Evolutionary conservation across 139 green algal genomes (phyloP).

Genomic region (Tetraselmis striata): DNA sequence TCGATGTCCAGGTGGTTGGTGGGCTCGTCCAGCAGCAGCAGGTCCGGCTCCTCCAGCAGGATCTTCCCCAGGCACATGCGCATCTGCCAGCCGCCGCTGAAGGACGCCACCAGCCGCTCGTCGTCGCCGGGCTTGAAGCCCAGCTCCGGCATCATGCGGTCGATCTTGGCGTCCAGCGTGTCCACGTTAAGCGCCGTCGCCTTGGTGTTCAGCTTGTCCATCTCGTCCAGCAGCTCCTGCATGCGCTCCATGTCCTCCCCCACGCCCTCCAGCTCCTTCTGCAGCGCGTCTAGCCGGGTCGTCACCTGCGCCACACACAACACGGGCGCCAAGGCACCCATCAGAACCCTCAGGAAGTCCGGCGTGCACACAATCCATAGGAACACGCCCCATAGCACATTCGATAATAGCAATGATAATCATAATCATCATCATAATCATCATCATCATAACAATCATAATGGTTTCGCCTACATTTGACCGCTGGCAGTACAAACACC

Average conservation of each 20-base stretch:
- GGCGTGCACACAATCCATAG: no score
- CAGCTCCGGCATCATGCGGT: slow-evolving; percentile 98
- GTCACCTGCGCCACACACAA: slow-evolving; percentile 31
- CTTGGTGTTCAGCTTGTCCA: slow-evolving; percentile 74
- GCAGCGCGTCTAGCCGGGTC: slow-evolving; percentile 63
- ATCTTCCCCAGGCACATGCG: slow-evolving; percentile 98
- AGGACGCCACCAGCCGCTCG: slow-evolving; percentile 63
- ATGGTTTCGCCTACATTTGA: no score
- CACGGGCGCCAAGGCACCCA: no score
- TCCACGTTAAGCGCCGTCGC: slow-evolving; percentile 57
- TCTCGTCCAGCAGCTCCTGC: slow-evolving; percentile 78
- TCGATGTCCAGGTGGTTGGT: slow-evolving; percentile 99
- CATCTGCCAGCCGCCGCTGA: slow-evolving; percentile 98
- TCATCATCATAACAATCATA: no score
- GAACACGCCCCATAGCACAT: no score
- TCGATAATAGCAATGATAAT: no score
- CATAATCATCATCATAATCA: no score
- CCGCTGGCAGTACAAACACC: no score
- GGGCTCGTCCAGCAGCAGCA: slow-evolving; percentile 94
- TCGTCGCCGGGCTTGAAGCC: slow-evolving; percentile 89
- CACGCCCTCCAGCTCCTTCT: slow-evolving; percentile 71
- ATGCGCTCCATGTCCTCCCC: slow-evolving; percentile 90
- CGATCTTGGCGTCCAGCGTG: slow-evolving; percentile 88
- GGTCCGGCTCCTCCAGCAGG: slow-evolving; percentile 89
- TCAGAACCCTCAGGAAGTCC: no score